Base-by-base conservation (phyloP, 495 filamentous ascomycete genomes). In the Annulohypoxylon bovei region DNA sequence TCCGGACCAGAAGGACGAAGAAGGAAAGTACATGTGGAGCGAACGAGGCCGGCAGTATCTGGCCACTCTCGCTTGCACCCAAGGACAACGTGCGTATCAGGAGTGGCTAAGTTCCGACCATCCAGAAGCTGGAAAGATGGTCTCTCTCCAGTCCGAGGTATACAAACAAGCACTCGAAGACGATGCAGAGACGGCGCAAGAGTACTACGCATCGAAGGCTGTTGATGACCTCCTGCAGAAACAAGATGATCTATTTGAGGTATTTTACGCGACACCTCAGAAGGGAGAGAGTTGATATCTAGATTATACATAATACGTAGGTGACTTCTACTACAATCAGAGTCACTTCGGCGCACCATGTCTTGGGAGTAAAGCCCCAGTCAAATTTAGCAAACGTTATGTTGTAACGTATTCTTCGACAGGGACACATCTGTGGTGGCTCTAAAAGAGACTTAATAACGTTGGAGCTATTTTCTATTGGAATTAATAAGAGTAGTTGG, bases 1-100 rank as follows among this genome's bases (percentile, higher is more conserved):
- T 47, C 72, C 75, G 40, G 73, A 72, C 35, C 47, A 71, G 67
- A 56, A 39, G 40, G 7, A 4, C 7, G 12, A 23, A 8, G 8
- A 62, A 22, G 53, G 53, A 25, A 35, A 32, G 0, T 46, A 32
- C 40, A 53, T 1, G n/a, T 53, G 16, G 28, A 2, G 7, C 6
- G 28, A 18, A 27, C 16, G 14, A 7, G n/a, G 28, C 32, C 67
- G 63, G 44, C 35, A 56, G 0, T 67, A 54, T 25, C 11, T 62
- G 3, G 75, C 75, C 27, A 58, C 37, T 53, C 1, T 28, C 20
- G 22, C 73, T 1, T 75, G 68, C 30, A 2, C 12, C 23, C 1
- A 32, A 16, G 53, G 25, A 33, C 33, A 39, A 18, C 4, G 1
- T 4, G 6, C 1, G 0, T 68, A 33, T 30, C 14, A 14, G 16